Percentiles rank a stretch among this genome's conserved stretches.
Evolutionary conservation across 345 rosid genomes (phyloP).

Genomic region (Brassica cretica): DNA sequence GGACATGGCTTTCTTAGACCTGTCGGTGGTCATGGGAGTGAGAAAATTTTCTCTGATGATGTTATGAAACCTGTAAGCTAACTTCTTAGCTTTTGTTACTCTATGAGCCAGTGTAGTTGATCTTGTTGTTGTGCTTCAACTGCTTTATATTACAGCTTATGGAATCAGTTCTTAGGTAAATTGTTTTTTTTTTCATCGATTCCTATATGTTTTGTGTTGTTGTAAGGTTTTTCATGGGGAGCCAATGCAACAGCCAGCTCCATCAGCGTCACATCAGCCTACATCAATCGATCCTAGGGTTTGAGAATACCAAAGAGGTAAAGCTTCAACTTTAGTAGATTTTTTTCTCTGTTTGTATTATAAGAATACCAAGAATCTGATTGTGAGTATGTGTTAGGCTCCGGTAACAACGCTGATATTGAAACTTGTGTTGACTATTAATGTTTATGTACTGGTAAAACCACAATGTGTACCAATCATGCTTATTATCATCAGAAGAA

Average conservation of each 20-base stretch:
- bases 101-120: background rate
- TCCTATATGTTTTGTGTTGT: background rate
- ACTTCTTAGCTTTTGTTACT: background rate
- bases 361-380: no score
- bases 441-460: conserved; percentile 67
- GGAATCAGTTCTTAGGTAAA: background rate
- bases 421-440: background rate
- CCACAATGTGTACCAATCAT: conserved; percentile 78
- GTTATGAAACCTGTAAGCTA: background rate
- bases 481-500: conserved; percentile 81
- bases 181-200: background rate
- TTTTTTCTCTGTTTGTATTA: no score
- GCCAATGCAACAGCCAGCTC: background rate
- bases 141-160: background rate
- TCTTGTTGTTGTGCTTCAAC: background rate
- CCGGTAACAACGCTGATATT: no score
- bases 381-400: no score
- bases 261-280: conserved; percentile 80
- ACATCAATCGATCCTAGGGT: conserved; percentile 83
- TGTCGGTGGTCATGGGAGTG: background rate
- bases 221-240: background rate
- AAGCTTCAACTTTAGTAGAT: no score
- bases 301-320: no score
- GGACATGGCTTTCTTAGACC: no score
- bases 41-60: background rate